Percentiles rank a stretch among this genome's conserved stretches.
These are phyloP conservation scores for Ceratopteris richardii DNA, from an alignment of 75 land plant genomes.

Conservation along the genomic window DNA sequence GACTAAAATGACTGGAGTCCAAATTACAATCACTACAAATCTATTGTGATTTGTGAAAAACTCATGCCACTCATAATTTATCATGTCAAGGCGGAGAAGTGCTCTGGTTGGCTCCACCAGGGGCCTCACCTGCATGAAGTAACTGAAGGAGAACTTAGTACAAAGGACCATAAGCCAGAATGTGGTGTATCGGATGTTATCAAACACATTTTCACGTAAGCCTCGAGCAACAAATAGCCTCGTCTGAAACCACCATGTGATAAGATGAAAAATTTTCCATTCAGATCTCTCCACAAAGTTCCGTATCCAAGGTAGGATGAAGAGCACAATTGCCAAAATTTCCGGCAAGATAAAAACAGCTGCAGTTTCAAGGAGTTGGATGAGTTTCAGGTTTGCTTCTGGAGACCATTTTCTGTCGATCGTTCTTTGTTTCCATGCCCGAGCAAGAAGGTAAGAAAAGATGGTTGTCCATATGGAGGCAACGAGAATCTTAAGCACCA, in stretches of 20 bases:
- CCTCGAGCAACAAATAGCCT: slow-evolving; percentile 32
- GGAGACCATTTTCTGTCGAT: slow-evolving; percentile 19
- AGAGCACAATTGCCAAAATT: slow-evolving; percentile 19
- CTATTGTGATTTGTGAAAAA: slow-evolving; percentile 19
- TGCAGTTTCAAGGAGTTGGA: slow-evolving; percentile 10
- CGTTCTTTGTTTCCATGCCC: slow-evolving; percentile 18
- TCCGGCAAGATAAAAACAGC: slow-evolving; percentile 25
- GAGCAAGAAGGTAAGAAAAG: slow-evolving; percentile 3
- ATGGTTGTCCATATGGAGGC: background rate
- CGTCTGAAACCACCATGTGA: slow-evolving; percentile 43
- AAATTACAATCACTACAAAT: slow-evolving; percentile 17
- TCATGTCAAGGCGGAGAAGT: slow-evolving; percentile 14
- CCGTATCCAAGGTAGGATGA: slow-evolving; percentile 28
- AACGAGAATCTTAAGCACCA: background rate
- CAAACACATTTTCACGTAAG: slow-evolving; percentile 29
- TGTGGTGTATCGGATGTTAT: slow-evolving; percentile 33
- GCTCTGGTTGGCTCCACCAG: slow-evolving; percentile 24
- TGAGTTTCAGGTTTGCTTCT: slow-evolving; percentile 15
- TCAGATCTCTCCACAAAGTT: slow-evolving; percentile 29
- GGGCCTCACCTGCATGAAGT: slow-evolving; percentile 27
- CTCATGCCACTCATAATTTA: slow-evolving; percentile 25
- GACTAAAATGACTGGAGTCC: slow-evolving; percentile 32
- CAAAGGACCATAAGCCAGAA: slow-evolving; percentile 28
- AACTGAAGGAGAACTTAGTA: slow-evolving; percentile 35
- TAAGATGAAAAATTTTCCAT: slow-evolving; percentile 23